Evolutionary conservation across 2,329 filamentous ascomycete species (phyloP).

Genomic region (Stachybotrys echinatus): DNA sequence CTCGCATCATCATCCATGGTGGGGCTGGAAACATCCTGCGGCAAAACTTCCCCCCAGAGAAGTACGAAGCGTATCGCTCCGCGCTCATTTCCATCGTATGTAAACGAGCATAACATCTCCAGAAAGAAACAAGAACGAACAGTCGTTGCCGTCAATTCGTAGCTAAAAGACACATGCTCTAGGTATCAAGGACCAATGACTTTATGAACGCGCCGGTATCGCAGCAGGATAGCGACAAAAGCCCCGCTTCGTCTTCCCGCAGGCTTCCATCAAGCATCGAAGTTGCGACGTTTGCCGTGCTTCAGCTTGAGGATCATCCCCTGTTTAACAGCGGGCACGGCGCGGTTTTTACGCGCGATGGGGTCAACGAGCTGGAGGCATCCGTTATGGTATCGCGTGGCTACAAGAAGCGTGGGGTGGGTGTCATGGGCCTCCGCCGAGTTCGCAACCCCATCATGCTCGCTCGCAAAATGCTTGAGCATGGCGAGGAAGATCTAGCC

Average conservation of each 20-base stretch:
- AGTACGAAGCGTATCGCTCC: conserved; percentile 52
- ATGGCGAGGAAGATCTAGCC: conserved; percentile 57
- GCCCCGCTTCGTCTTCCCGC: neutral
- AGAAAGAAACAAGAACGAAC: neutral
- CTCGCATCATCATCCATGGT: conserved; percentile 65
- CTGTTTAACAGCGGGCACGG: conserved; percentile 83
- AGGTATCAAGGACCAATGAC: conserved; percentile 39
- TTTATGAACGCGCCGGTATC: conserved; percentile 38
- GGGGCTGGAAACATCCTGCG: conserved; percentile 67
- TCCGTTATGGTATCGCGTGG: conserved; percentile 78
- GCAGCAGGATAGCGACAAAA: neutral
- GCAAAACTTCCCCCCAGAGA: conserved; percentile 49
- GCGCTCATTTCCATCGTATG: conserved; percentile 59
- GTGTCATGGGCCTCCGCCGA: conserved; percentile 65
- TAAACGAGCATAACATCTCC: conserved; percentile 25
- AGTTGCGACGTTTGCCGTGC: conserved; percentile 69
- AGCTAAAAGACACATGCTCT: neutral
- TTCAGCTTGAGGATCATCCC: conserved; percentile 69
- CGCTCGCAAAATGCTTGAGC: conserved; percentile 64
- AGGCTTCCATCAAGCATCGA: conserved; percentile 58
- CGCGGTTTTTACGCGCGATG: conserved; percentile 79
- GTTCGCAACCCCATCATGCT: conserved; percentile 79
- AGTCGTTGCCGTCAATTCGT: no score
- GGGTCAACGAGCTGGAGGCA: conserved; percentile 80
- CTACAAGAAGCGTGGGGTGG: conserved; percentile 69